Evolutionary conservation across 495 filamentous ascomycete species (phyloP), one percentile per base, ranked within the genome.

Genomic region (Neurospora sp.): DNA sequence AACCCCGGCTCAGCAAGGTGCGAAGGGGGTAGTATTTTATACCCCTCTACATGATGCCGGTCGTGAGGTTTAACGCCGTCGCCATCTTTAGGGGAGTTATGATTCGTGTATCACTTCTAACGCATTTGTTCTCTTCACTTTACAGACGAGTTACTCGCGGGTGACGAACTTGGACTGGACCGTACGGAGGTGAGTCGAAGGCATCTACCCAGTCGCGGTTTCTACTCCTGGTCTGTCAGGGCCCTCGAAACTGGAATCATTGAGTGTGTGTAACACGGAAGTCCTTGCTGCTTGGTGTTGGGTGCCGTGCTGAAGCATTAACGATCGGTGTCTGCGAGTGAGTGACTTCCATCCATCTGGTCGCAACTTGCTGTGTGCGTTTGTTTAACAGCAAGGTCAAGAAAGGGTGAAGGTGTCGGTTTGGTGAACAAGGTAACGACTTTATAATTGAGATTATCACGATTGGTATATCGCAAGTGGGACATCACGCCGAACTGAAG

Each of bases 201-300:
- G 12, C 45, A 1, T n/a, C 3, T 4, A 20, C n/a, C 0, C 20
- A 22, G 45, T 4, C 20, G 9, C 9, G 45, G n/a, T 53, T 12
- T 53, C 45, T 53, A 12, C 9, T 22, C 45, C 45, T 41, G 40
- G 3, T 45, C 44, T 48, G n/a, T 20, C 8, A 1, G 3, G n/a
- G n/a, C n/a, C 44, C 18, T 48, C 44, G 44, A 48, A 10, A 48
- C 0, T 0, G n/a, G 44, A 9, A 48, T 20, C 44, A 22, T 22
- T 12, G 45, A 12, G 45, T 48, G 42, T n/a, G 18, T 22, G 45
- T 2, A 22, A 48, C n/a, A 48, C 1, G 45, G 45, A 10, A 20
- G 9, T 48, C n/a, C 0, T 48, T 0, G 3, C 3, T 48, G 9
- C 4, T 0, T 10, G n/a, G n/a, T n/a, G n/a, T n/a, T n/a, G n/a